Evolutionary conservation across 306 rosid genomes (phyloP).

Genomic region (Crataegus laevigata): DNA sequence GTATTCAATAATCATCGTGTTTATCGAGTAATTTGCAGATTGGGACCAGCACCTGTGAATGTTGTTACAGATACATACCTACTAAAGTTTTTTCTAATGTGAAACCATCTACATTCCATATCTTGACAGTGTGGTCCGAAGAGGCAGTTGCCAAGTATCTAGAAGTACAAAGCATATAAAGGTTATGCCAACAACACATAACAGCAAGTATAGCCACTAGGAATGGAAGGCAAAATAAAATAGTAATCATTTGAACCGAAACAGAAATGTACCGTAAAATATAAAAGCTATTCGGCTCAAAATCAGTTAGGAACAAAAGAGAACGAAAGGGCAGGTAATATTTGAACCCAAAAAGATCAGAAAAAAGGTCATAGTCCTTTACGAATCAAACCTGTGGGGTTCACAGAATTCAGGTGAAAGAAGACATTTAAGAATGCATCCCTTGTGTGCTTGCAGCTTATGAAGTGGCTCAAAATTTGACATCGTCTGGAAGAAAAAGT

Average conservation of each 20-base stretch:
- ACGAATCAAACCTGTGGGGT: conserved; percentile 66
- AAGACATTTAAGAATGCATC: conserved; percentile 93
- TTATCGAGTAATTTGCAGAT: not conserved
- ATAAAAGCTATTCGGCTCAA: not conserved
- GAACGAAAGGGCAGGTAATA: not conserved
- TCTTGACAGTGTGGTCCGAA: conserved; percentile 84
- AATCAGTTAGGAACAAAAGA: not conserved
- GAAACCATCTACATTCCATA: conserved; percentile 98
- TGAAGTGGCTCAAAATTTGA: conserved; percentile 98
- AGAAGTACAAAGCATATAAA: conserved; percentile 6
- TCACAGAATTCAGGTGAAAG: conserved; percentile 97
- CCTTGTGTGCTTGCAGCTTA: conserved; percentile 94
- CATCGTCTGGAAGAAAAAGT: conserved; percentile 68
- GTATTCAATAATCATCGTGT: not conserved
- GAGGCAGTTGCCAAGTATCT: conserved; percentile 98
- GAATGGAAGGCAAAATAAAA: not conserved
- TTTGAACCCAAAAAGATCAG: not conserved
- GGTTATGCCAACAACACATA: not conserved
- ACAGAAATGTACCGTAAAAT: conserved; percentile 1
- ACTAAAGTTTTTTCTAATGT: conserved; percentile 81
- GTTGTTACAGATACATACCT: conserved; percentile 40
- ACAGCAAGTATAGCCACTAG: not conserved
- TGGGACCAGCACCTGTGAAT: conserved; percentile 7
- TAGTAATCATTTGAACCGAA: not conserved
- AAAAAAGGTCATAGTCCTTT: not conserved